A percentile compares a stretch with the other conserved stretches of the same genome.
Evolutionary conservation across 2,329 filamentous ascomycete genomes (phyloP).

Genomic region (Knufia petricola): DNA sequence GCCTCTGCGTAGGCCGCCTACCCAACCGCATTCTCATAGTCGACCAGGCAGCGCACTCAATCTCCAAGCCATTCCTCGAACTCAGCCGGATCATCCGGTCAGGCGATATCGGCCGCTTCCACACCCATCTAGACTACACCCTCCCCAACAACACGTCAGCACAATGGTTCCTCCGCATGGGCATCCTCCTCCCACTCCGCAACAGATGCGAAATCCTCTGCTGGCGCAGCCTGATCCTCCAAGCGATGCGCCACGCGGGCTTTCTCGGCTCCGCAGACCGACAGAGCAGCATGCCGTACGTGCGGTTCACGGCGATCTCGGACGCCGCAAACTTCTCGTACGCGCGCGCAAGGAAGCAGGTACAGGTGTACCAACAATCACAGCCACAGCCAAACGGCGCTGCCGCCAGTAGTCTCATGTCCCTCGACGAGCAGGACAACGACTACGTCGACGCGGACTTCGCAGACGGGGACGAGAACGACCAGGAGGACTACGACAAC

Average conservation of each 20-base stretch:
- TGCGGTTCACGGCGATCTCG: constrained; percentile 62
- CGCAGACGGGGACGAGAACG: not conserved
- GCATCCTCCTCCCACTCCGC: constrained; percentile 64
- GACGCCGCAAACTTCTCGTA: constrained; percentile 57
- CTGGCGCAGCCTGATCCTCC: constrained; percentile 65
- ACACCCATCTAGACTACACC: constrained; percentile 52
- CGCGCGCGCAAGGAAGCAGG: constrained; percentile 22
- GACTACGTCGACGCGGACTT: constrained; percentile 18
- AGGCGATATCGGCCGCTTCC: constrained; percentile 67
- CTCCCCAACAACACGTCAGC: constrained; percentile 39
- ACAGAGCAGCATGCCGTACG: constrained; percentile 58
- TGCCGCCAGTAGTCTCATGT: too few relatives aligned
- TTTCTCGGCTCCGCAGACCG: constrained; percentile 38
- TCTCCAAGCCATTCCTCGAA: constrained; percentile 60
- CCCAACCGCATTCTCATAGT: constrained; percentile 58
- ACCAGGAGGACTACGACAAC: constrained; percentile 12
- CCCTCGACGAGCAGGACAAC: not conserved
- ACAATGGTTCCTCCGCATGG: constrained; percentile 65
- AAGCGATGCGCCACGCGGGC: constrained; percentile 42
- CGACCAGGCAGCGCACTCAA: constrained; percentile 57
- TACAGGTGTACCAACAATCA: too few relatives aligned
- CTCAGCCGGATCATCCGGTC: constrained; percentile 61
- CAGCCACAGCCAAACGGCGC: constrained; percentile 12
- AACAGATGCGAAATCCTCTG: constrained; percentile 71
- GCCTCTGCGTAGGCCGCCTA: constrained; percentile 76